These are phyloP conservation scores for Crithidia sp. DNA, from an alignment of 208 protist species.

Conservation along the genomic window DNA sequence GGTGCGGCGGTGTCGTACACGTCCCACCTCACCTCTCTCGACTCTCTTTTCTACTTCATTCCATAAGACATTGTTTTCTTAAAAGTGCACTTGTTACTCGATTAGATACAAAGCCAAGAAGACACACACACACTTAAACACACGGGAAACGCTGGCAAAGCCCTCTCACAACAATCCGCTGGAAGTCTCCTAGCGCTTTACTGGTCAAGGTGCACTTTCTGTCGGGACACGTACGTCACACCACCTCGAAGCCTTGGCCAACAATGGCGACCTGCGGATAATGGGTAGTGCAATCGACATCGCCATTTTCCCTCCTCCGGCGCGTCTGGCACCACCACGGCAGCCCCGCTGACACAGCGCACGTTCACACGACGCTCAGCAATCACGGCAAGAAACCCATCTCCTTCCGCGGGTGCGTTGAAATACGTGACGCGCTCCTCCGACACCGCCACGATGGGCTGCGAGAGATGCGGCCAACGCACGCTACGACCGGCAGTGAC, in stretches of 20 bases:
- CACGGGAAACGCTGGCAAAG: too few relatives aligned
- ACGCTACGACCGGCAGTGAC: conserved; percentile 64
- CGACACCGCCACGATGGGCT: conserved; percentile 37
- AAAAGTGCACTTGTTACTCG: too few relatives aligned
- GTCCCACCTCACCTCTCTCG: too few relatives aligned
- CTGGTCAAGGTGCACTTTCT: too few relatives aligned
- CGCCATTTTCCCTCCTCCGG: neutral
- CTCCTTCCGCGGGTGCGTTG: conserved; percentile 19
- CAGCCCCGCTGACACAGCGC: conserved; percentile 69
- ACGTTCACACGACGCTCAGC: conserved; percentile 47
- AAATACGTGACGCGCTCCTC: conserved; percentile 46
- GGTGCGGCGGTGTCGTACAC: too few relatives aligned
- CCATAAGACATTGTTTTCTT: too few relatives aligned
- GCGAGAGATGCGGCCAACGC: conserved; percentile 30
- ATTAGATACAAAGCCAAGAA: too few relatives aligned
- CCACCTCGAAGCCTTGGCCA: conserved; percentile 46
- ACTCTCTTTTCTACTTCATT: too few relatives aligned
- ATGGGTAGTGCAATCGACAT: neutral
- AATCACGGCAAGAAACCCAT: conserved; percentile 10
- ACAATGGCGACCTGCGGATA: conserved; percentile 29
- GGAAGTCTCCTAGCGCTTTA: too few relatives aligned
- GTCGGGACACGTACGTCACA: neutral
- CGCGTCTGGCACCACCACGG: conserved; percentile 10
- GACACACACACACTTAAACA: too few relatives aligned
- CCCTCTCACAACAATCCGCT: too few relatives aligned